Evolutionary conservation across 805 yeast genomes (phyloP).

Genomic region (Yamadazyma laniorum): DNA sequence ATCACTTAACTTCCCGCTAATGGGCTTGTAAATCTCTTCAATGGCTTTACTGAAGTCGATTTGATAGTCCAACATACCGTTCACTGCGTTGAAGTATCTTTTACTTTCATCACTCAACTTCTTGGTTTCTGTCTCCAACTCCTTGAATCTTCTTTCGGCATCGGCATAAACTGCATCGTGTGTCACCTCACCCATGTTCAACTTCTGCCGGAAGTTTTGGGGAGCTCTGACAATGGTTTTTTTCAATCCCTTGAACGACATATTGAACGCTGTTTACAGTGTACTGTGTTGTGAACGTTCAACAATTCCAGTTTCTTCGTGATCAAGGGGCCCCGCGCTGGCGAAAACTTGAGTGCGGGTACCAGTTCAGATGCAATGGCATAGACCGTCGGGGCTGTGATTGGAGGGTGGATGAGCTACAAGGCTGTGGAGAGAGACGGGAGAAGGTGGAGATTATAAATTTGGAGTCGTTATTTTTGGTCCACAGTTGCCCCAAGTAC

Average conservation of each 20-base stretch:
- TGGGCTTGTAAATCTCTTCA: constrained; percentile 95
- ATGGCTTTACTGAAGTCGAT: constrained; percentile 93
- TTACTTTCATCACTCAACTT: constrained; percentile 86
- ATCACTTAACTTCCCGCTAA: constrained; percentile 87
- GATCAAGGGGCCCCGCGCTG: background rate
- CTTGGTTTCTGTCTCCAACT: constrained; percentile 85
- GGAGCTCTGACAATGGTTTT: constrained; percentile 87
- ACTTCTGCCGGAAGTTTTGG: constrained; percentile 82
- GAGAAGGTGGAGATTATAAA: too few species aligned
- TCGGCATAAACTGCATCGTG: constrained; percentile 85
- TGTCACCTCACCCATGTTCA: constrained; percentile 71
- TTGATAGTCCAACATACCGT: constrained; percentile 90
- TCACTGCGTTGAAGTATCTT: constrained; percentile 86
- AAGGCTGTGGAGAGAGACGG: too few species aligned
- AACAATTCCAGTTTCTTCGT: background rate
- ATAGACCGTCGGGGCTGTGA: too few species aligned
- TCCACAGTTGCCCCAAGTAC: too few species aligned
- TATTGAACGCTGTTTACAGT: constrained; percentile 21
- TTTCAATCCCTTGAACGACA: constrained; percentile 88
- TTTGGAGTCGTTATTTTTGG: too few species aligned
- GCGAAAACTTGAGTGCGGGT: too few species aligned
- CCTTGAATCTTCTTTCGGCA: constrained; percentile 95
- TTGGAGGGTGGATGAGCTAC: too few species aligned
- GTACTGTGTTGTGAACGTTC: too few species aligned
- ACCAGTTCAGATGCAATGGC: too few species aligned